A percentile compares a stretch with the other conserved stretches of the same genome.
Evolutionary conservation across 2,329 filamentous ascomycete genomes (phyloP).

Genomic region (Paracamarosporium sp.): DNA sequence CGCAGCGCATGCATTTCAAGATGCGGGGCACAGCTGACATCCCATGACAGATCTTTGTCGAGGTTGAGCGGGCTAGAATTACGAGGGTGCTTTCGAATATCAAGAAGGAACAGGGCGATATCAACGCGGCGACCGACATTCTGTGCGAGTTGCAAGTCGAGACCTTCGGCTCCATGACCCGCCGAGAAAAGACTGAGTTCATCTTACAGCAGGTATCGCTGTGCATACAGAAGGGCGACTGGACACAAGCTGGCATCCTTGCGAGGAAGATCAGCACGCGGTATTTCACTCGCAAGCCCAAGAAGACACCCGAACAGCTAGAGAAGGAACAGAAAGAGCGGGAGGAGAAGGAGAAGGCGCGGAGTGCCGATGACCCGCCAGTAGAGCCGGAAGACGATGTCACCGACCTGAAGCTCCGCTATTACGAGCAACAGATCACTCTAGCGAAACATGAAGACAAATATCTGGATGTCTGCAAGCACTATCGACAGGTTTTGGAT

Average conservation of each 20-base stretch:
- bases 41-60: slow-evolving; percentile 81
- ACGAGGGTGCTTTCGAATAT: slow-evolving; percentile 96
- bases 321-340: slow-evolving; percentile 89
- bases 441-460: slow-evolving; percentile 97
- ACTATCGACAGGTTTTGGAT: slow-evolving; percentile 95
- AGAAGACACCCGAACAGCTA: slow-evolving; percentile 87
- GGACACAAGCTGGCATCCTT: slow-evolving; percentile 93
- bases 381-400: slow-evolving; percentile 85
- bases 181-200: slow-evolving; percentile 98
- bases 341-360: slow-evolving; percentile 81
- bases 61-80: slow-evolving; percentile 94
- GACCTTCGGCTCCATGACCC: slow-evolving; percentile 97
- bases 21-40: slow-evolving; percentile 24
- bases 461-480: slow-evolving; percentile 96
- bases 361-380: slow-evolving; percentile 77
- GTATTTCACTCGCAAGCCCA: slow-evolving; percentile 88
- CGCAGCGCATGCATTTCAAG: slow-evolving; percentile 19
- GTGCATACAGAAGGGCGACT: slow-evolving; percentile 94
- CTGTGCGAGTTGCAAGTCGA: slow-evolving; percentile 98
- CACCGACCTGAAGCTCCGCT: slow-evolving; percentile 92
- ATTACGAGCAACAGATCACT: slow-evolving; percentile 96
- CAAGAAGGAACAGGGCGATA: slow-evolving; percentile 93
- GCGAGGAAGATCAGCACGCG: slow-evolving; percentile 96
- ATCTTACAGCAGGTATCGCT: slow-evolving; percentile 93
- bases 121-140: slow-evolving; percentile 88